Percentiles rank a stretch among this genome's conserved stretches.
Conservation (phyloP, 139 green algal species). For the Chlamydomonas schloesseri region DNA sequence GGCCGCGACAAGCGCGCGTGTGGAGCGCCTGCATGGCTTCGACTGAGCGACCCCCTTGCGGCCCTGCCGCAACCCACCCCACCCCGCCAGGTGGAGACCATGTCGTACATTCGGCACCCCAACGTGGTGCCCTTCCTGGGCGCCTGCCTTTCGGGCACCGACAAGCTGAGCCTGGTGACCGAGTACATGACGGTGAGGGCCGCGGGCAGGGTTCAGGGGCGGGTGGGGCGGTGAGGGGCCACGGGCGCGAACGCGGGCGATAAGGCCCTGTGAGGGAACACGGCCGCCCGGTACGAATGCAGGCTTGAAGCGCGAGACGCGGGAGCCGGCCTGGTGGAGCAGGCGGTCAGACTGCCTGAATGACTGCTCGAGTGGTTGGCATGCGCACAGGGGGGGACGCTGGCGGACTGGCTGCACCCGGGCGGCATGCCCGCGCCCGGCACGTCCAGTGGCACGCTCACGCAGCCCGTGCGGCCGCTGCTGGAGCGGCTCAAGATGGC, state of each 20-base stretch:
- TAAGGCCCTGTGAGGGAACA: no score
- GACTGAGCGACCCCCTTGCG: no score
- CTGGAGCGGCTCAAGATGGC: constrained; percentile 68
- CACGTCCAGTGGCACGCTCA: constrained; percentile 17
- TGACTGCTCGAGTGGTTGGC: no score
- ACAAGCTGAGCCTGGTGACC: constrained; percentile 81
- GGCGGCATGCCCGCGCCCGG: constrained; percentile 20
- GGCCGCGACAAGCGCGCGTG: no score
- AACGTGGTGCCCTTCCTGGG: constrained; percentile 81
- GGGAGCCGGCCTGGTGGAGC: no score
- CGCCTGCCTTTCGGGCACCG: constrained; percentile 62
- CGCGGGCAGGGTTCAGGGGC: no score
- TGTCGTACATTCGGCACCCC: constrained; percentile 72
- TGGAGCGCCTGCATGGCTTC: no score
- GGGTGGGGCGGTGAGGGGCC: background rate
- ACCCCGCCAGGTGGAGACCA: constrained; percentile 64
- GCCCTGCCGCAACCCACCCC: no score
- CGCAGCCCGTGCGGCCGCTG: constrained; percentile 50
- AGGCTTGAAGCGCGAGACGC: no score
- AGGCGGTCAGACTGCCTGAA: no score
- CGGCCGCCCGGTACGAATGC: no score
- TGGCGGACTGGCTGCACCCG: constrained; percentile 50
- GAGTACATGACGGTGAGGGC: constrained; percentile 82
- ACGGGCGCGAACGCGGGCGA: background rate
- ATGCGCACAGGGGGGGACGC: constrained; percentile 35